Percentiles rank a stretch among this genome's conserved stretches.
These are phyloP conservation scores for Talaromyces wortmannii DNA, from an alignment of 495 filamentous ascomycete species.

Conservation along the genomic window DNA sequence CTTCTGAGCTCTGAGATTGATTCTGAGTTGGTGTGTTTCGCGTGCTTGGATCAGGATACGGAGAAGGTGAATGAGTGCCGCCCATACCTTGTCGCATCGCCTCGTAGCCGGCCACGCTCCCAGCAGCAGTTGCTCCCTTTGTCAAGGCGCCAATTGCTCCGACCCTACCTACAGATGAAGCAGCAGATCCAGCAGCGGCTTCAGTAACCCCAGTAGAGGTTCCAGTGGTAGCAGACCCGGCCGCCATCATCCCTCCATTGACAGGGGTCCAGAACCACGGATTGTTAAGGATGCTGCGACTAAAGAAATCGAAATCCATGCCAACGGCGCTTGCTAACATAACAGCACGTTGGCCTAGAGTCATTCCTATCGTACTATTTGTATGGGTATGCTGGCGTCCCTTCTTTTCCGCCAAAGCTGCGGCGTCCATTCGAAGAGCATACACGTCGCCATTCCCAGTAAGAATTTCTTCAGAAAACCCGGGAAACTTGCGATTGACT, in stretches of 20 bases:
- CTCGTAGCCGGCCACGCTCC: conserved; percentile 57
- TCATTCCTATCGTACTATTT: conserved; percentile 41
- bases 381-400: conserved; percentile 17
- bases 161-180: conserved; percentile 17
- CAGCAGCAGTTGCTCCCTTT: conserved; percentile 41
- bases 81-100: conserved; percentile 49
- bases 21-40: conserved; percentile 6
- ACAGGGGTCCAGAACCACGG: conserved; percentile 56
- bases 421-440: conserved; percentile 62
- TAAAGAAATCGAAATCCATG: conserved; percentile 71
- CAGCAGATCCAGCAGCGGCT: conserved; percentile 22
- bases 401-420: conserved; percentile 33
- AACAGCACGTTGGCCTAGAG: conserved; percentile 62
- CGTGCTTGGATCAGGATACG: conserved; percentile 13
- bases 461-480: conserved; percentile 65
- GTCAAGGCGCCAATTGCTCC: conserved; percentile 31
- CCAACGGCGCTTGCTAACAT: conserved; percentile 68
- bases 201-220: conserved; percentile 34
- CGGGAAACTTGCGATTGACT: conserved; percentile 62
- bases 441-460: conserved; percentile 69
- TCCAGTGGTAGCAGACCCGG: too few species aligned
- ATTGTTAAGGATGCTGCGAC: conserved; percentile 37
- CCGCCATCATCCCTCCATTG: too few species aligned
- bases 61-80: conserved; percentile 10
- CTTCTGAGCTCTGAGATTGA: conserved; percentile 14